Percentiles rank a stretch among this genome's conserved stretches.
Conservation (phyloP, 176 grass and related monocot genomes). For the Tuctoria greenei region DNA sequence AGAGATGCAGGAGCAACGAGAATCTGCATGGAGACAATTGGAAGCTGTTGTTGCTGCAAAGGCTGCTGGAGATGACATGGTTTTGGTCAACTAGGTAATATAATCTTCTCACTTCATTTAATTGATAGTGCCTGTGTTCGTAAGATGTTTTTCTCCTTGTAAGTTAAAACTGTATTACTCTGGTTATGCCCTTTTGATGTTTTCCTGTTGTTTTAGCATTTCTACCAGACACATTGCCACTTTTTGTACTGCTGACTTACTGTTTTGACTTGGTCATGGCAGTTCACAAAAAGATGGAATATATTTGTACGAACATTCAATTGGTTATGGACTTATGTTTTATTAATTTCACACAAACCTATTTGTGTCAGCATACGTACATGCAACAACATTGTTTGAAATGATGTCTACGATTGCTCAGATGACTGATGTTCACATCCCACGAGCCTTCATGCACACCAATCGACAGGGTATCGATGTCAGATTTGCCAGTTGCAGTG, state of each 20-base stretch:
- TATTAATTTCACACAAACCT: constrained; percentile 46
- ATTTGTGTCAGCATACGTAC: constrained; percentile 34
- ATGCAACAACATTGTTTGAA: constrained; percentile 40
- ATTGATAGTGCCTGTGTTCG: constrained; percentile 43
- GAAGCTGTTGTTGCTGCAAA: constrained; percentile 67
- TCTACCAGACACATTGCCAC: constrained; percentile 43
- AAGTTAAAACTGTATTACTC: constrained; percentile 36
- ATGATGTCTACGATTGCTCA: constrained; percentile 54
- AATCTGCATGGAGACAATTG: constrained; percentile 73
- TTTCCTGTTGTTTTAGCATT: constrained; percentile 41
- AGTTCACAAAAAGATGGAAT: constrained; percentile 53
- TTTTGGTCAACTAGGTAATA: constrained; percentile 91
- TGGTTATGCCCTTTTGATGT: constrained; percentile 36
- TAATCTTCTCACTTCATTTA: constrained; percentile 38
- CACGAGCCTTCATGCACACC: constrained; percentile 30
- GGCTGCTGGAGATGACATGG: constrained; percentile 62
- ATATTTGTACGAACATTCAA: constrained; percentile 45
- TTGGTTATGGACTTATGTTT: constrained; percentile 42
- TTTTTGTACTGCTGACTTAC: constrained; percentile 52
- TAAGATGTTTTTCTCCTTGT: constrained; percentile 49
- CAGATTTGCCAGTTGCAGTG: constrained; percentile 8
- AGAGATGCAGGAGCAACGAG: constrained; percentile 67
- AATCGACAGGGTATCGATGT: constrained; percentile 11
- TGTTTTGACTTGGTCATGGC: constrained; percentile 56
- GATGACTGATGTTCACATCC: constrained; percentile 40